A percentile compares a stretch with the other conserved stretches of the same genome.
phyloP scores from a whole-genome alignment of 2,329 filamentous ascomycete species.

The Chaetomium olivaceum region DNA sequence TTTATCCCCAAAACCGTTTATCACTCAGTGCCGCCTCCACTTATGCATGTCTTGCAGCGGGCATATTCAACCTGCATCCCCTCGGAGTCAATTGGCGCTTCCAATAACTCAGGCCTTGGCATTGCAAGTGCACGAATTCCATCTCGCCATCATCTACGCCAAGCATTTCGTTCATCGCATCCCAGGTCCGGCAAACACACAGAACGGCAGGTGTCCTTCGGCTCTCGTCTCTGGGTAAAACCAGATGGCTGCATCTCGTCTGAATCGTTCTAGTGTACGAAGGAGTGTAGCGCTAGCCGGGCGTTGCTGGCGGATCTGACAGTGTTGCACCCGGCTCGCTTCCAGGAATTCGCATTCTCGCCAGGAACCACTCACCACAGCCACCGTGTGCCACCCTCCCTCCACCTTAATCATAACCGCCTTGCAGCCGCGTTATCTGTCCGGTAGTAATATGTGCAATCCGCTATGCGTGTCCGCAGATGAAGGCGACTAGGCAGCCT shows the following conservation, averaged over 20 bases:
- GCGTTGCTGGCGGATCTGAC: conserved; percentile 17
- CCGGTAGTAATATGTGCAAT: background rate
- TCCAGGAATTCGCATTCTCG: conserved; percentile 16
- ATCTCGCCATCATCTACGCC: background rate
- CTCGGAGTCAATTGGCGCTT: background rate
- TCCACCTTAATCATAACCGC: background rate
- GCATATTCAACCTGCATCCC: conserved; percentile 14
- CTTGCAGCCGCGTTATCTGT: conserved; percentile 23
- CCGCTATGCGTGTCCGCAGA: background rate
- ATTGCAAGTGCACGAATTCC: background rate
- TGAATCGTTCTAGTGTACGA: background rate
- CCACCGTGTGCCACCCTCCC: no score
- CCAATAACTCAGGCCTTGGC: background rate
- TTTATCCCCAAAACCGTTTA: background rate
- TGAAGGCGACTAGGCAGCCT: conserved; percentile 1
- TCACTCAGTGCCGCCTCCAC: background rate
- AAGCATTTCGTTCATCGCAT: background rate
- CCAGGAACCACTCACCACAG: background rate
- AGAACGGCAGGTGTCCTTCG: background rate
- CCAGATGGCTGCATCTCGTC: background rate
- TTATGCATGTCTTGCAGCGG: conserved; percentile 18
- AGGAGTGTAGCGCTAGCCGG: conserved; percentile 10
- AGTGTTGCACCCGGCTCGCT: conserved; percentile 27
- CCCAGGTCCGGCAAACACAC: background rate
- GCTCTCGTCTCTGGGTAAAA: background rate